A percentile compares a stretch with the other conserved stretches of the same genome.
Evolutionary conservation across 2,329 filamentous ascomycete species (phyloP).

Genomic region (Epichloe hybrida): DNA sequence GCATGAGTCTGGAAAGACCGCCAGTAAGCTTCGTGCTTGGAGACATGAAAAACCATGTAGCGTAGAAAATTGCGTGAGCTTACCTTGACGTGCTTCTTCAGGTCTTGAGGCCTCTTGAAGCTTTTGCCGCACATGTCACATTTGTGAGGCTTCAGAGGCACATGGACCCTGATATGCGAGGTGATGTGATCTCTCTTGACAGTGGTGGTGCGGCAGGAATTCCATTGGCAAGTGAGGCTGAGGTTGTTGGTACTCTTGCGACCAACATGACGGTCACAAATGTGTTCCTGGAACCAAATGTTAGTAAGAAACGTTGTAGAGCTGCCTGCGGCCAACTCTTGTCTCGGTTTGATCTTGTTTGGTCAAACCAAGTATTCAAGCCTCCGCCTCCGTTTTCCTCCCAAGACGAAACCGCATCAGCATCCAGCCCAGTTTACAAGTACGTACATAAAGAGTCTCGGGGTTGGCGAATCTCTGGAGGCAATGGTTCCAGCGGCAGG

Average conservation of each 20-base stretch:
- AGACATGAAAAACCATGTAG: background rate
- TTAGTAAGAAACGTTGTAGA: background rate
- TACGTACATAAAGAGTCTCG: slow-evolving; percentile 46
- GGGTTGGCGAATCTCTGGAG: slow-evolving; percentile 43
- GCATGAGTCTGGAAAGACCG: slow-evolving; percentile 56
- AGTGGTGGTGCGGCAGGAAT: slow-evolving; percentile 85
- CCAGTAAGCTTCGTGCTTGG: slow-evolving; percentile 10
- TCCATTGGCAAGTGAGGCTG: slow-evolving; percentile 95
- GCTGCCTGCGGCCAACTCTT: background rate
- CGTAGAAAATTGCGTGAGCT: slow-evolving; percentile 4
- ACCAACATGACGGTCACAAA: slow-evolving; percentile 95
- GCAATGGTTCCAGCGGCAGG: slow-evolving; percentile 47
- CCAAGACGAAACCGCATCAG: background rate
- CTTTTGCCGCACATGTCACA: slow-evolving; percentile 98
- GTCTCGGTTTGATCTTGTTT: background rate
- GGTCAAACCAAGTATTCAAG: background rate
- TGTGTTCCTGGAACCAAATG: slow-evolving; percentile 63
- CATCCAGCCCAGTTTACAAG: background rate
- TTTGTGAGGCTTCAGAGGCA: slow-evolving; percentile 98
- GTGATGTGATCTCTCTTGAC: slow-evolving; percentile 99
- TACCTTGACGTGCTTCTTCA: slow-evolving; percentile 97
- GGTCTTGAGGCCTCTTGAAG: slow-evolving; percentile 95
- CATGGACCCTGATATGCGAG: slow-evolving; percentile 94
- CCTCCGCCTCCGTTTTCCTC: background rate
- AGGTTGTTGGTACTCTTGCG: slow-evolving; percentile 99